These are phyloP conservation scores for Geopyxis carbonaria DNA, from an alignment of 495 filamentous ascomycete genomes.

Conservation along the genomic window DNA sequence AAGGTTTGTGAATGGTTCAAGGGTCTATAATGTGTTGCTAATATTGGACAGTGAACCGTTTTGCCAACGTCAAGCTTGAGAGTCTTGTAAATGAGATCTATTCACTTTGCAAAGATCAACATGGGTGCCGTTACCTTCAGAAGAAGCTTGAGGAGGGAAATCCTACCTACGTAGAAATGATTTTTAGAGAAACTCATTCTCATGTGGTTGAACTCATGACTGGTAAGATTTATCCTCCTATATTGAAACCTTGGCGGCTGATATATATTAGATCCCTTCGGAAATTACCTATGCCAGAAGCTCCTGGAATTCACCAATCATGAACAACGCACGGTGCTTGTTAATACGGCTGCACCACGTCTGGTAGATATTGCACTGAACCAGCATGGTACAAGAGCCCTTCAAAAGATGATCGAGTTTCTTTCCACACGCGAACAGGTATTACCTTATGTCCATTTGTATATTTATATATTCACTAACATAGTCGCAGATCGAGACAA, in stretches of 20 bases:
- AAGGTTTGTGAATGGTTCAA: constrained; percentile 29
- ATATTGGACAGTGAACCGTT: constrained; percentile 42
- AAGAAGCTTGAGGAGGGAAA: constrained; percentile 88
- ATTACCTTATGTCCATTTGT: too few species aligned
- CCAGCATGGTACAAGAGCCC: constrained; percentile 84
- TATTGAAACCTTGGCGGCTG: constrained; percentile 7
- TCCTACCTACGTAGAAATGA: constrained; percentile 68
- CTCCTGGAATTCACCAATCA: constrained; percentile 82
- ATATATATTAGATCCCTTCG: constrained; percentile 59
- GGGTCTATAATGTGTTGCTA: constrained; percentile 2
- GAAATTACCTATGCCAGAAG: constrained; percentile 97
- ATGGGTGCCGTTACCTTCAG: constrained; percentile 88
- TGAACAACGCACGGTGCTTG: constrained; percentile 80
- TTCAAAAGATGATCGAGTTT: constrained; percentile 99
- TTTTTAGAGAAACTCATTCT: constrained; percentile 78
- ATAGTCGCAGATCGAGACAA: constrained; percentile 61
- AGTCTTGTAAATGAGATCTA: constrained; percentile 66
- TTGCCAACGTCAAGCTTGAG: constrained; percentile 60
- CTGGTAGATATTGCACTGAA: constrained; percentile 87
- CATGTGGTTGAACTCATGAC: constrained; percentile 96
- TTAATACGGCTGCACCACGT: constrained; percentile 68
- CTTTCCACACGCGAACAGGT: constrained; percentile 58
- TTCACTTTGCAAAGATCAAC: constrained; percentile 83
- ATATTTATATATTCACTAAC: too few species aligned
- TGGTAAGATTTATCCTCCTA: constrained; percentile 29